Percentiles rank a stretch among this genome's conserved stretches.
Conservation (phyloP, 371 early-diverging fungal species). For the Smittium mucronatum region DNA sequence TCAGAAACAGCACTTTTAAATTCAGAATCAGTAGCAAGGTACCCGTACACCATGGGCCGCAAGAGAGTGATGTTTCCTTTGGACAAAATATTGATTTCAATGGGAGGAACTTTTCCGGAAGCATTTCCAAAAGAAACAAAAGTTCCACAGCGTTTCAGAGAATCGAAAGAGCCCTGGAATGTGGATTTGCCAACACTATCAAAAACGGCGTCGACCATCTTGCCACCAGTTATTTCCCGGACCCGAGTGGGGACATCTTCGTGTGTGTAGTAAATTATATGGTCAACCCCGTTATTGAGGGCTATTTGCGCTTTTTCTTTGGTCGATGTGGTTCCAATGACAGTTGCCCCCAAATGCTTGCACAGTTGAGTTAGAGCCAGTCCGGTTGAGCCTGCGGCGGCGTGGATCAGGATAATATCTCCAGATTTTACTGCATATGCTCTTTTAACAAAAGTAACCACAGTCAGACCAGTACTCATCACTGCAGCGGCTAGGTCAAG, state of each 20-base stretch:
- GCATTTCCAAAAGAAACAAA: constrained; percentile 89
- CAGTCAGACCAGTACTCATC: constrained; percentile 65
- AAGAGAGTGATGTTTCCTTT: constrained; percentile 55
- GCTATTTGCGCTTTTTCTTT: constrained; percentile 67
- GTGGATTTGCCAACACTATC: constrained; percentile 89
- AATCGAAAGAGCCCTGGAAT: constrained; percentile 58
- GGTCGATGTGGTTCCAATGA: constrained; percentile 80
- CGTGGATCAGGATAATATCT: constrained; percentile 73
- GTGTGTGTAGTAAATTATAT: constrained; percentile 58
- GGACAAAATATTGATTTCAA: constrained; percentile 49
- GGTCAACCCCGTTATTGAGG: constrained; percentile 55
- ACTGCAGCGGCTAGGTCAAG: constrained; percentile 48
- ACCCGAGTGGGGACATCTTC: constrained; percentile 54
- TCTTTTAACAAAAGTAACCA: constrained; percentile 57
- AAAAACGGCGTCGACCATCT: constrained; percentile 73
- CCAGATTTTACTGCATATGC: constrained; percentile 60
- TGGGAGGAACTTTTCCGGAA: constrained; percentile 68
- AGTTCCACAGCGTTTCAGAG: constrained; percentile 61
- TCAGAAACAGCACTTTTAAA: constrained; percentile 44
- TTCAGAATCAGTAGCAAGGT: constrained; percentile 55
- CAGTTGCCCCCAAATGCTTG: constrained; percentile 65
- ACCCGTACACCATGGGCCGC: constrained; percentile 53
- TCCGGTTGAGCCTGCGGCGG: constrained; percentile 88
- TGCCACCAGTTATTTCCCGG: constrained; percentile 53
- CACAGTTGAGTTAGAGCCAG: constrained; percentile 58